phyloP scores from a whole-genome alignment of 768 basidiomycete genomes.

The Cyathus striatus region DNA sequence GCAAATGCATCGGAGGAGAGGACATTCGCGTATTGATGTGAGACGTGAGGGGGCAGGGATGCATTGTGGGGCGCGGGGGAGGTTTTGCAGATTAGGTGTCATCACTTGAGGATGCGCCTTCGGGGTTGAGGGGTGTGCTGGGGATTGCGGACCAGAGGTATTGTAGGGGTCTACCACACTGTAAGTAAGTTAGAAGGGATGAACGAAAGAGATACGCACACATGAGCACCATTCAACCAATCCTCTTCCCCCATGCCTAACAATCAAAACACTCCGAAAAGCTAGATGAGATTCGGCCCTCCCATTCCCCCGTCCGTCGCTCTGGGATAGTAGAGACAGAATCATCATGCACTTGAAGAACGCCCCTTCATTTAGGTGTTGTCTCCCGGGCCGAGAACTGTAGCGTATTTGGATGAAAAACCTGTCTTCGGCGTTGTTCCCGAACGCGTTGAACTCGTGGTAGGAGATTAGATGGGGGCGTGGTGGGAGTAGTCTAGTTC shows the following conservation, averaged over 20 bases:
- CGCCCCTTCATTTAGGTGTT: constrained; percentile 26
- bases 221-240: constrained; percentile 66
- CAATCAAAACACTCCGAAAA: constrained; percentile 71
- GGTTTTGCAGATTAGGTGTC: constrained; percentile 70
- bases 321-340: constrained; percentile 74
- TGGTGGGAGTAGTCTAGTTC: too few relatives aligned
- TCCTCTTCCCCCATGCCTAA: constrained; percentile 88
- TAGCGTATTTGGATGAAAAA: constrained; percentile 58
- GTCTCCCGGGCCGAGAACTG: constrained; percentile 47
- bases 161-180: constrained; percentile 57
- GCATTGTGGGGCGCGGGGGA: constrained; percentile 51
- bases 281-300: constrained; percentile 57
- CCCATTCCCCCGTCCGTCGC: constrained; percentile 80
- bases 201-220: constrained; percentile 26
- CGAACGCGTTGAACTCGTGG: constrained; percentile 77
- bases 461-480: too few relatives aligned
- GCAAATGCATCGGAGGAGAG: constrained; percentile 67
- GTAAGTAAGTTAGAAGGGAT: neutral
- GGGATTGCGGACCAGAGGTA: constrained; percentile 72
- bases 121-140: constrained; percentile 72
- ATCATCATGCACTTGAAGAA: constrained; percentile 82
- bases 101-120: constrained; percentile 76
- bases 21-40: constrained; percentile 70
- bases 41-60: constrained; percentile 40
- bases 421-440: constrained; percentile 61